Percentiles rank a stretch among this genome's conserved stretches.
Evolutionary conservation across 352 stramenopile genomes (phyloP).

Genomic region (Plasmopara viticola): DNA sequence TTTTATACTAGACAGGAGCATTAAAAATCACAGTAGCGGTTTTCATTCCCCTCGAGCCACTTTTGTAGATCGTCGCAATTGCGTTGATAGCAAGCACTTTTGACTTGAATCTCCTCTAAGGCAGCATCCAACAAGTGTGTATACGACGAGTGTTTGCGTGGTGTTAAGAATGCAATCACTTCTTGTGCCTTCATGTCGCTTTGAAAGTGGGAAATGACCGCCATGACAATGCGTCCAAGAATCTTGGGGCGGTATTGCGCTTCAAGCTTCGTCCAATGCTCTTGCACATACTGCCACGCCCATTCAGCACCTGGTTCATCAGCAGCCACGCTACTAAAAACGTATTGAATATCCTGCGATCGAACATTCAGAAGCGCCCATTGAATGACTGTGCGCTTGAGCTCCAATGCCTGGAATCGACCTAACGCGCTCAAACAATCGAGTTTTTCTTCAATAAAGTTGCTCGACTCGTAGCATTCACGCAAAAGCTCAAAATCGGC

Average conservation of each 20-base stretch:
- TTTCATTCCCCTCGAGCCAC: conserved; percentile 38
- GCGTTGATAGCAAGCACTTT: conserved; percentile 51
- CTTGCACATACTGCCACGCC: conserved; percentile 70
- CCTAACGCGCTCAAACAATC: conserved; percentile 72
- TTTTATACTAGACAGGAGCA: too few relatives aligned
- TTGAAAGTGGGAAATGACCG: conserved; percentile 58
- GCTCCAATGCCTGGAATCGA: conserved; percentile 43
- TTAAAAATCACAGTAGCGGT: background rate
- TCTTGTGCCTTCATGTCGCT: conserved; percentile 43
- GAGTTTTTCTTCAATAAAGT: conserved; percentile 79
- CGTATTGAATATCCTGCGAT: conserved; percentile 77
- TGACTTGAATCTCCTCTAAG: conserved; percentile 72
- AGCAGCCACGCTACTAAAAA: conserved; percentile 65
- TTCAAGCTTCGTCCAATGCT: conserved; percentile 60
- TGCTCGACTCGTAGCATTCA: conserved; percentile 59
- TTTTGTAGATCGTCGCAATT: conserved; percentile 44
- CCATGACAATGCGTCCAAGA: conserved; percentile 62
- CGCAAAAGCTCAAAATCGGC: conserved; percentile 40
- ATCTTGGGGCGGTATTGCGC: conserved; percentile 55
- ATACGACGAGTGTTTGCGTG: conserved; percentile 67
- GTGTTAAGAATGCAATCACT: conserved; percentile 54
- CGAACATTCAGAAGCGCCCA: conserved; percentile 68
- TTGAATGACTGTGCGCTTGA: conserved; percentile 61
- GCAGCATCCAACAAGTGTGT: conserved; percentile 53
- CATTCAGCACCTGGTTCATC: conserved; percentile 44